Conservation (phyloP, 495 filamentous ascomycete genomes). For the Paragyromitra xinjiangensis region DNA sequence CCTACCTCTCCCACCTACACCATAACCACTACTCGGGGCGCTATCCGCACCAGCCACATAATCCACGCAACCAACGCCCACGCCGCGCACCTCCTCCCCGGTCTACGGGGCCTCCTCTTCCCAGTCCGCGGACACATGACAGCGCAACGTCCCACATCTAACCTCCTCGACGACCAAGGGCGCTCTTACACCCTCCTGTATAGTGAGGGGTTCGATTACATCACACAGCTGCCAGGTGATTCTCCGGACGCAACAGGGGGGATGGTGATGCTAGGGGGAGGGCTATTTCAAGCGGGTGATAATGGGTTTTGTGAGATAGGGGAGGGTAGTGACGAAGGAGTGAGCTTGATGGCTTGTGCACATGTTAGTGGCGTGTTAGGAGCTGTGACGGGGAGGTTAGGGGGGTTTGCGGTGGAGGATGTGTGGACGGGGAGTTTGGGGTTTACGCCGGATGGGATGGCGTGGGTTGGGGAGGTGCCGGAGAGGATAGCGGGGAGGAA, state of each 20-base stretch:
- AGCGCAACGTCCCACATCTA: constrained; percentile 56
- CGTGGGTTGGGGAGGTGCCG: constrained; percentile 62
- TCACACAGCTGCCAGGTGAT: constrained; percentile 26
- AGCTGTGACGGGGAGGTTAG: constrained; percentile 18
- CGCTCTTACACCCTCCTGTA: constrained; percentile 59
- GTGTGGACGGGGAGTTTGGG: constrained; percentile 64
- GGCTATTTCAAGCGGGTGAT: constrained; percentile 55
- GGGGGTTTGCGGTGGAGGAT: constrained; percentile 14
- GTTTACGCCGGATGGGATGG: constrained; percentile 61
- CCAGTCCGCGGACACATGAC: constrained; percentile 64
- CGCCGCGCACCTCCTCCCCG: constrained; percentile 62
- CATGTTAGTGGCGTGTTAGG: constrained; percentile 56
- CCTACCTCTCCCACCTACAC: constrained; percentile 53
- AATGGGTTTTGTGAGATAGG: constrained; percentile 58
- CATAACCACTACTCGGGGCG: constrained; percentile 59
- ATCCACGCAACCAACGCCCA: constrained; percentile 65
- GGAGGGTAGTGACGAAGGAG: constrained; percentile 57
- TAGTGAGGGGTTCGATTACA: constrained; percentile 54
- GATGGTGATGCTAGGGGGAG: constrained; percentile 60
- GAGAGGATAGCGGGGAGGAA: constrained; percentile 46
- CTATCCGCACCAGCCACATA: constrained; percentile 59
- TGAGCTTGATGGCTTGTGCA: constrained; percentile 49
- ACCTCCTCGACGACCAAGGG: constrained; percentile 27
- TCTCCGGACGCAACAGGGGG: constrained; percentile 30
- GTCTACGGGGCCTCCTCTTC: constrained; percentile 61